These are phyloP conservation scores for Parachaetomium inaequale DNA, from an alignment of 495 filamentous ascomycete species.

Conservation along the genomic window DNA sequence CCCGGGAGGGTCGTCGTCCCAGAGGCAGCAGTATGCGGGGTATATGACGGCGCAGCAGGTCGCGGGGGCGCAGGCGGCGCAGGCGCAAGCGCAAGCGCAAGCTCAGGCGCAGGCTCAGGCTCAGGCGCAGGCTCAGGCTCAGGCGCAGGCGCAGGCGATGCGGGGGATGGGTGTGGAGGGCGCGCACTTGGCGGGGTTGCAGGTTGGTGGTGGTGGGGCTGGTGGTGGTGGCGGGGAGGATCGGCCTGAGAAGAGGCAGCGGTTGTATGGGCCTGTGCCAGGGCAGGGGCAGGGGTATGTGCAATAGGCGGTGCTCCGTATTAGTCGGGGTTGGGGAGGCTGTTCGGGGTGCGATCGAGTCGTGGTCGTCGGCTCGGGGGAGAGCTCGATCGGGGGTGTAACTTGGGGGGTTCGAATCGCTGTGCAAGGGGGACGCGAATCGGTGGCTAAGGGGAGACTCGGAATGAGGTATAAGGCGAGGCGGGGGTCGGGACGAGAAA, in stretches of 20 bases:
- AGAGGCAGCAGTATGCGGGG: constrained; percentile 1
- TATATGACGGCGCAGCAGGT: constrained; percentile 6
- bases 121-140: neutral
- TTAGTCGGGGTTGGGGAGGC: neutral
- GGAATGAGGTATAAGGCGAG: too few species aligned
- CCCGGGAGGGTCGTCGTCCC: neutral
- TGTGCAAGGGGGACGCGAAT: too few species aligned
- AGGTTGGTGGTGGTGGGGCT: neutral
- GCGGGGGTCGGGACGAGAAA: too few species aligned
- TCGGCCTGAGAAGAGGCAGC: constrained; percentile 37
- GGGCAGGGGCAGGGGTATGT: constrained; percentile 32
- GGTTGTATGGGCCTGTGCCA: constrained; percentile 38
- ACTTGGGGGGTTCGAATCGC: too few species aligned
- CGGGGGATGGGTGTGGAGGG: constrained; percentile 25
- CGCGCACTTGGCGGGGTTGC: constrained; percentile 9
- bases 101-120: neutral
- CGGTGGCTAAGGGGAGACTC: too few species aligned
- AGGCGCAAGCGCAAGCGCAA: constrained; percentile 16
- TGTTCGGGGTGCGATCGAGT: too few species aligned
- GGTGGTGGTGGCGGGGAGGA: constrained; percentile 3
- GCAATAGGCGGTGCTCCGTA: constrained; percentile 6
- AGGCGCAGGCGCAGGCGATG: neutral
- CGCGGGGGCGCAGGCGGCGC: neutral
- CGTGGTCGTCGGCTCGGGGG: too few species aligned
- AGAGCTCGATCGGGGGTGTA: too few species aligned